Conservation (phyloP, 305 asterid genomes). For the Euphrasia arctica region DNA sequence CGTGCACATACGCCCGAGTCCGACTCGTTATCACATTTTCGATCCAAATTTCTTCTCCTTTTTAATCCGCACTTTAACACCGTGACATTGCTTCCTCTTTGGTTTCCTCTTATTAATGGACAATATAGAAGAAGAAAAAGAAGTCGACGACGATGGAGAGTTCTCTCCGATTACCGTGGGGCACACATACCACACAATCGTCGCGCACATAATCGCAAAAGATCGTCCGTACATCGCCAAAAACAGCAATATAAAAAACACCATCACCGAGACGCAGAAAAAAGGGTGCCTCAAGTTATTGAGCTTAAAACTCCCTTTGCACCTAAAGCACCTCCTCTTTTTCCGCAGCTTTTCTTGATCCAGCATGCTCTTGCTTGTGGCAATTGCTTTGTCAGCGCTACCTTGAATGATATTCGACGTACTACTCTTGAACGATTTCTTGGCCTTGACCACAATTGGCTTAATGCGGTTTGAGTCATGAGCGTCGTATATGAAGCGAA, state of each 20-base stretch:
- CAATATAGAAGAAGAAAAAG: not conserved
- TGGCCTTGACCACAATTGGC: constrained; percentile 50
- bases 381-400: not conserved
- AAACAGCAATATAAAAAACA: constrained; percentile 50
- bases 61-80: too few species aligned
- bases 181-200: constrained; percentile 70
- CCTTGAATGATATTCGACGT: constrained; percentile 3
- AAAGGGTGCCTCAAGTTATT: constrained; percentile 22
- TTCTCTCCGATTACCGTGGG: constrained; percentile 37
- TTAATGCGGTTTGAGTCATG: constrained; percentile 41
- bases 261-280: constrained; percentile 34
- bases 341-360: constrained; percentile 14
- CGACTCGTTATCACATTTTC: too few species aligned
- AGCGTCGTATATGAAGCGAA: constrained; percentile 56
- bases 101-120: too few species aligned
- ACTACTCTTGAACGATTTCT: constrained; percentile 6
- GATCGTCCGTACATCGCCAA: constrained; percentile 59
- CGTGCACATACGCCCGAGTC: too few species aligned
- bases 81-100: constrained; percentile 22
- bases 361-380: not conserved
- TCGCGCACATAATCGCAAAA: constrained; percentile 74
- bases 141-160: constrained; percentile 14
- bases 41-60: too few species aligned
- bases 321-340: constrained; percentile 24
- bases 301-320: constrained; percentile 30